These are phyloP conservation scores for Picea mariana DNA, from an alignment of 83 land plant species.

Conservation along the genomic window DNA sequence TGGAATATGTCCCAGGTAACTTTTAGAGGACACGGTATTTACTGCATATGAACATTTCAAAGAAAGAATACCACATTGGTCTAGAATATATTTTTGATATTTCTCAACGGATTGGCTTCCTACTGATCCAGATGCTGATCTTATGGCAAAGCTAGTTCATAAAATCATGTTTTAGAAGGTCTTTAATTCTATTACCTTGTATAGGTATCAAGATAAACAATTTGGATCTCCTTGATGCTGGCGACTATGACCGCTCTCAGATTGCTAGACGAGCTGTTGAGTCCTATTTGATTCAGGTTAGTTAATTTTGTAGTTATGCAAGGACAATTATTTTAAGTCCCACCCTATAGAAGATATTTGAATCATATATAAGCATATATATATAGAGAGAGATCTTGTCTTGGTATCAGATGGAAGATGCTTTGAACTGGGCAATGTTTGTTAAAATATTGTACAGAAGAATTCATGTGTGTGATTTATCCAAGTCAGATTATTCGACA, in stretches of 20 bases:
- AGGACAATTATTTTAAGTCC: neutral
- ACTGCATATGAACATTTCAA: slow-evolving; percentile 2
- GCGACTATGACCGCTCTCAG: slow-evolving; percentile 56
- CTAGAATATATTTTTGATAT: neutral
- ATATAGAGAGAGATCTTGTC: too few relatives aligned
- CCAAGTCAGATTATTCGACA: neutral
- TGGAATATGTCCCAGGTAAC: slow-evolving; percentile 95
- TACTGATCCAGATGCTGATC: slow-evolving; percentile 6
- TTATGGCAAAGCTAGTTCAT: neutral
- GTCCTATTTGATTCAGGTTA: slow-evolving; percentile 94
- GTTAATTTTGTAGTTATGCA: neutral
- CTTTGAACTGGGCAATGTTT: neutral
- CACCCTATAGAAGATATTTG: neutral
- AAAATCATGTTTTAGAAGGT: neutral
- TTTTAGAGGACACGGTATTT: neutral
- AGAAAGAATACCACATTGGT: neutral
- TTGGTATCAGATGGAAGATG: neutral
- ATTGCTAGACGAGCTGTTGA: slow-evolving; percentile 88
- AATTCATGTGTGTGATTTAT: neutral
- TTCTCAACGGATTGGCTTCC: neutral
- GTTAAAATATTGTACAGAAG: neutral
- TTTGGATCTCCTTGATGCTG: slow-evolving; percentile 54
- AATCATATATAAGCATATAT: too few relatives aligned
- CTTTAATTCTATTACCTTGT: neutral
- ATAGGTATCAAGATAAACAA: slow-evolving; percentile 89